Conservation (phyloP, 768 basidiomycete genomes). For the Strobilomyces confusus region DNA sequence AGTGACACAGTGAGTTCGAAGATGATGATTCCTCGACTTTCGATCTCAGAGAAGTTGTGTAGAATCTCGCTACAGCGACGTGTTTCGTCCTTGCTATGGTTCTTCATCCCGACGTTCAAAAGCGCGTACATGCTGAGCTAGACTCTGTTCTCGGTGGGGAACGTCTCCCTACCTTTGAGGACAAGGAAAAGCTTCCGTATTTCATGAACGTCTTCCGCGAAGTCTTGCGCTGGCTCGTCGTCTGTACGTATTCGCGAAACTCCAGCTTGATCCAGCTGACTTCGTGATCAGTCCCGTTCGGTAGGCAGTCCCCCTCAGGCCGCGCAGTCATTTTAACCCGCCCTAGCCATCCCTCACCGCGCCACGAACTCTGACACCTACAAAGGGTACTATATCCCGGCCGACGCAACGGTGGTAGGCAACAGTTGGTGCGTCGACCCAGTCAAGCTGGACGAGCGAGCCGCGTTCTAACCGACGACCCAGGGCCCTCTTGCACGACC, state of each 20-base stretch:
- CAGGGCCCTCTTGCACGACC: slow-evolving; percentile 3
- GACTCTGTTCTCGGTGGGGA: not conserved
- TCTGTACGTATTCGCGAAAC: not conserved
- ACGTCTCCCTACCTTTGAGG: slow-evolving; percentile 4
- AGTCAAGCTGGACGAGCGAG: not conserved
- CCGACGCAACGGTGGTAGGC: slow-evolving; percentile 1
- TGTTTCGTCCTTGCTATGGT: slow-evolving; percentile 1
- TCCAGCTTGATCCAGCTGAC: not conserved
- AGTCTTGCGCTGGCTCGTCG: slow-evolving; percentile 3
- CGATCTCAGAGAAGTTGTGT: not conserved
- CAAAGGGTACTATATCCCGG: slow-evolving; percentile 3
- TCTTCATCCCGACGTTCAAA: not conserved
- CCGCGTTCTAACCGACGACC: not conserved
- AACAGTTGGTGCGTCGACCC: slow-evolving; percentile 1
- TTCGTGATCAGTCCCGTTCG: slow-evolving; percentile 1
- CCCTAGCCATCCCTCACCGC: slow-evolving; percentile 1
- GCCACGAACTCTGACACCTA: slow-evolving; percentile 1
- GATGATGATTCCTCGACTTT: no score
- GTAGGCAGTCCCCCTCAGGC: not conserved
- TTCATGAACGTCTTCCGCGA: slow-evolving; percentile 4
- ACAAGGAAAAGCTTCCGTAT: slow-evolving; percentile 1
- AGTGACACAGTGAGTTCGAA: slow-evolving; percentile 4
- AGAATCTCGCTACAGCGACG: slow-evolving; percentile 4
- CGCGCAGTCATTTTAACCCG: not conserved
- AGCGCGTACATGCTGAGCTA: not conserved